Evolutionary conservation across 2,329 filamentous ascomycete species (phyloP), one percentile per base, ranked within the genome.

Genomic region (Hymenoscyphus linearis): DNA sequence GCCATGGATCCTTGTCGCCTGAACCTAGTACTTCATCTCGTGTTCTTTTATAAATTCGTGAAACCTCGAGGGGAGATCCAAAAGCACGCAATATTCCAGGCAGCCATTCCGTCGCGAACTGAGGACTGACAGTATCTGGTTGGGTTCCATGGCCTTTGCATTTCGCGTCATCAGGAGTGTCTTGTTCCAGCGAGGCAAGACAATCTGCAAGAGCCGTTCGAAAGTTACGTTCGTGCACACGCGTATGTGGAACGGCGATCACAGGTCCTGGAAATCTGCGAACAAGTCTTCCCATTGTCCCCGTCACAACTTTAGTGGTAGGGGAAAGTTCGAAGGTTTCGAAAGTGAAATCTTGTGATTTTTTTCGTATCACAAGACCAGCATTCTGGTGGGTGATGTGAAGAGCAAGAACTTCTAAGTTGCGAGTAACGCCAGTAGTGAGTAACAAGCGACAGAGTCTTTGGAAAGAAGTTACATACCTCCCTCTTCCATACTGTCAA

Each of bases 1-100:
- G 77, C 86, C 87, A 90, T 0, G 86, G 86, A 0, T 76, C 69
- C 0, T 77, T 71, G 0, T 78, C 75, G 0, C 78, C 69, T 0
- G 73, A 68, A 69, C 83, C 79, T 13, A 77, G 78, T 0, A 88
- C 80, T n/a, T 88, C 85, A 56, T 90, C 87, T 0, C 83, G 78
- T 0, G 89, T 78, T 2, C 80, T 76, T 68, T 90, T 90, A 0
- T 75, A 74, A 1, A 88, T 67, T 0, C 74, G 35, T 0, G 73
- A 66, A 0, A 78, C 72, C 0, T 71, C 53, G 0, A 75, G 61
- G 0, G 73, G 62, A 0, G 69, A 63, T 0, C 86, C 86, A 6
- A 81, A 75, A 0, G 77, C 80, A 66, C 85, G 80, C 0, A 90
- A 71, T 0, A 89, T 69, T 0, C 83, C 79, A 73, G 88, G 82